These are phyloP conservation scores for Nymphaea thermarum DNA, from an alignment of 164 flowering plant species.

Conservation along the genomic window DNA sequence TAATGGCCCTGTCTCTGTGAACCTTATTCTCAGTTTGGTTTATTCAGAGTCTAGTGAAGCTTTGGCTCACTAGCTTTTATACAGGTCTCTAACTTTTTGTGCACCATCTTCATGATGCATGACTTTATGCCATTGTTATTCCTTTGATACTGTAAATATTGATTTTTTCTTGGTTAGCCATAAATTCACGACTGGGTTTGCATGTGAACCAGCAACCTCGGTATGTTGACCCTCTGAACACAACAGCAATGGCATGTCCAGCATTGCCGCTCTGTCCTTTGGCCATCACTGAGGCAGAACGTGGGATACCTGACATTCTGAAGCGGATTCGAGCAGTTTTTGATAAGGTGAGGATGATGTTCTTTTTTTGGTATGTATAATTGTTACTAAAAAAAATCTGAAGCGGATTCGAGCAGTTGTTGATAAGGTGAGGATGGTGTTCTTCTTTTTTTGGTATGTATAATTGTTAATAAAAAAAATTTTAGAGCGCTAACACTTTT, in stretches of 20 bases:
- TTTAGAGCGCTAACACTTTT: neutral
- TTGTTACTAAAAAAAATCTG: slow-evolving; percentile 19
- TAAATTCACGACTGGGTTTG: neutral
- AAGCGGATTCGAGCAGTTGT: slow-evolving; percentile 83
- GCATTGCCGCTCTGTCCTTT: slow-evolving; percentile 92
- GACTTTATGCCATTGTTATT: too few species aligned
- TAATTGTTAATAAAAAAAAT: neutral
- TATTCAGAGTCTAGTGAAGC: too few species aligned
- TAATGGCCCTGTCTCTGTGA: too few species aligned
- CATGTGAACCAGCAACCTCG: slow-evolving; percentile 43
- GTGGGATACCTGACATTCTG: slow-evolving; percentile 83
- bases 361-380: too few species aligned
- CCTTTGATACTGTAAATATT: neutral
- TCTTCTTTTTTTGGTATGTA: too few species aligned
- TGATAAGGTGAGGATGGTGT: slow-evolving; percentile 49
- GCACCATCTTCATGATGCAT: too few species aligned
- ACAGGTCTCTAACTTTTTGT: too few species aligned
- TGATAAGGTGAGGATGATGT: slow-evolving; percentile 50
- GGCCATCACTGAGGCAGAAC: slow-evolving; percentile 97
- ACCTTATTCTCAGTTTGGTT: too few species aligned
- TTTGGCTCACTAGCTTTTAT: too few species aligned
- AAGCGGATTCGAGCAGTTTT: slow-evolving; percentile 83
- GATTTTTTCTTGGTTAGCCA: neutral
- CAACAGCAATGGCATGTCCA: slow-evolving; percentile 98
- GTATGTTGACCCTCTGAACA: slow-evolving; percentile 81